Evolutionary conservation across 345 rosid genomes (phyloP).

Genomic region (Bruguiera parviflora): DNA sequence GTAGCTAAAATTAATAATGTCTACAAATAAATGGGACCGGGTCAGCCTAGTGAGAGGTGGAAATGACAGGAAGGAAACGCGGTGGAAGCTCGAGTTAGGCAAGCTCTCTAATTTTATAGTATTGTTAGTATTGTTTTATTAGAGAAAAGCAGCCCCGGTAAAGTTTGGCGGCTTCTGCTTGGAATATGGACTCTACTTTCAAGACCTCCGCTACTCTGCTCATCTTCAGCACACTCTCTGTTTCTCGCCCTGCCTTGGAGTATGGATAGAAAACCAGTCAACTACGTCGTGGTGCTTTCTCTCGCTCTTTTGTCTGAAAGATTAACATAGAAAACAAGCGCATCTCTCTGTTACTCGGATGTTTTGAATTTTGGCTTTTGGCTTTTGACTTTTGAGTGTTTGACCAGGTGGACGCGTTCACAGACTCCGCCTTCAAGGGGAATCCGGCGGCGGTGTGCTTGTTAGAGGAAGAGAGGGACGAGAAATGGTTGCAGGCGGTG

Average conservation of each 20-base stretch:
- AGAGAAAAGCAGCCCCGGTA: too few species aligned
- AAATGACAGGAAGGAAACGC: too few species aligned
- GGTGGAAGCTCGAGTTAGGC: too few species aligned
- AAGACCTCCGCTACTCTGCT: not conserved
- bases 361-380: too few species aligned
- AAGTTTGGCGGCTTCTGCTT: not conserved
- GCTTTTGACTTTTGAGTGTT: too few species aligned
- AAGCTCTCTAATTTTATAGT: too few species aligned
- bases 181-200: not conserved
- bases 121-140: too few species aligned
- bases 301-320: not conserved
- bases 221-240: not conserved
- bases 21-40: too few species aligned
- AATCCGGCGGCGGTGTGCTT: conserved; percentile 85
- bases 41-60: too few species aligned
- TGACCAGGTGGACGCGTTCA: conserved; percentile 63
- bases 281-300: conserved; percentile 39
- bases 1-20: too few species aligned
- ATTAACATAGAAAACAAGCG: too few species aligned
- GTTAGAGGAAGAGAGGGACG: conserved; percentile 58
- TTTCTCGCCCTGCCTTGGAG: not conserved
- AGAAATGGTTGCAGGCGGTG: conserved; percentile 53
- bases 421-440: conserved; percentile 67
- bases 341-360: too few species aligned
- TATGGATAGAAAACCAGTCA: conserved; percentile 39